A percentile compares a stretch with the other conserved stretches of the same genome.
These are phyloP conservation scores for Aspergillus eucalypticola DNA, from an alignment of 2,329 filamentous ascomycete species.

Conservation along the genomic window DNA sequence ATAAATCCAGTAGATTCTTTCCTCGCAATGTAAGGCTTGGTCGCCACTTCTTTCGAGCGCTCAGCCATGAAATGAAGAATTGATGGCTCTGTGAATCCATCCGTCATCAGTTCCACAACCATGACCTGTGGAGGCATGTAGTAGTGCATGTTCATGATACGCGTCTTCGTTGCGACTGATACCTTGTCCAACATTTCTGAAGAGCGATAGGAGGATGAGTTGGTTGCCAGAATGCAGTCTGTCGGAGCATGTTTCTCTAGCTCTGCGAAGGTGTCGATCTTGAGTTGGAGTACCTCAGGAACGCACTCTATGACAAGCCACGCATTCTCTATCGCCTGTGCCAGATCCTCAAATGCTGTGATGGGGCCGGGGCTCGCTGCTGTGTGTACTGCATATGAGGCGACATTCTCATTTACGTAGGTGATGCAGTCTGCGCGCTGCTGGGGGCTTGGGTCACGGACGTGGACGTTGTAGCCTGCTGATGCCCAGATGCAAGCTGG, in stretches of 20 bases:
- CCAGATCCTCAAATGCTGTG: background rate
- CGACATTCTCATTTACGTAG: slow-evolving; percentile 39
- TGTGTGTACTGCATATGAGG: slow-evolving; percentile 31
- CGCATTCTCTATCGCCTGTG: slow-evolving; percentile 44
- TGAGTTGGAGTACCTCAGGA: slow-evolving; percentile 53
- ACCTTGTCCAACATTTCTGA: slow-evolving; percentile 49
- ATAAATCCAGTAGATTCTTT: slow-evolving; percentile 57
- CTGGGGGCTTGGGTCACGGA: slow-evolving; percentile 35
- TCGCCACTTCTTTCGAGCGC: slow-evolving; percentile 43
- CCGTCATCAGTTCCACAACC: slow-evolving; percentile 57
- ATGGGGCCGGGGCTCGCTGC: background rate
- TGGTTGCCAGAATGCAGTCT: slow-evolving; percentile 54
- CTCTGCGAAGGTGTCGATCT: slow-evolving; percentile 51
- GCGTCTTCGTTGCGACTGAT: slow-evolving; percentile 35
- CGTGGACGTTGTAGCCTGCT: slow-evolving; percentile 31
- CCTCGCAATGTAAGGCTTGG: slow-evolving; percentile 45
- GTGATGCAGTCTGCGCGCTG: slow-evolving; percentile 31
- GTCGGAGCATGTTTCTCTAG: slow-evolving; percentile 45
- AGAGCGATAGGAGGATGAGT: slow-evolving; percentile 56
- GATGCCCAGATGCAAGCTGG: slow-evolving; percentile 36
- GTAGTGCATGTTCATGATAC: slow-evolving; percentile 55
- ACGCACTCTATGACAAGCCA: slow-evolving; percentile 59
- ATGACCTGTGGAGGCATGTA: slow-evolving; percentile 51
- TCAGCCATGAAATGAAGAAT: slow-evolving; percentile 51
- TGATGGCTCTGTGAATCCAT: slow-evolving; percentile 43